These are phyloP conservation scores for Ceratocystiopsis brevicomis DNA, from an alignment of 2,329 filamentous ascomycete genomes.

Conservation along the genomic window DNA sequence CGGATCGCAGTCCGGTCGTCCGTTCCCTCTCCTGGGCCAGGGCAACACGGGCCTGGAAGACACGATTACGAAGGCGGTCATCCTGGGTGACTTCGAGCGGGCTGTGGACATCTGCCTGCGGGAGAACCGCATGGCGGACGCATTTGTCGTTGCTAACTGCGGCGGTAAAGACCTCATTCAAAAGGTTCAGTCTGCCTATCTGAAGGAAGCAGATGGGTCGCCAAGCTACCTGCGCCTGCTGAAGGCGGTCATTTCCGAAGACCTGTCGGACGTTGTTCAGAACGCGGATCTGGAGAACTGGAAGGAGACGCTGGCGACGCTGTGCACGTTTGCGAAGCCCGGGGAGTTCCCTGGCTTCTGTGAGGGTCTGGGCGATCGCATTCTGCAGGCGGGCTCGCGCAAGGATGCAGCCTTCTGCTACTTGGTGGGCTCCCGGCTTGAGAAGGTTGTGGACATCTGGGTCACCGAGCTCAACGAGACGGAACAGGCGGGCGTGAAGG, in stretches of 20 bases:
- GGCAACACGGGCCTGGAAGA: slow-evolving; percentile 72
- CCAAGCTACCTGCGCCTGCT: slow-evolving; percentile 87
- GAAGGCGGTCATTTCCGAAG: slow-evolving; percentile 84
- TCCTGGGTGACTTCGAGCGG: slow-evolving; percentile 78
- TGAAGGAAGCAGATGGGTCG: slow-evolving; percentile 60
- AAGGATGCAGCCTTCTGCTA: slow-evolving; percentile 96
- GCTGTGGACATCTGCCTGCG: slow-evolving; percentile 77
- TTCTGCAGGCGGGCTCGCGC: slow-evolving; percentile 57
- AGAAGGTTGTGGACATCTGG: slow-evolving; percentile 95
- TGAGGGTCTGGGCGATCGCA: slow-evolving; percentile 79
- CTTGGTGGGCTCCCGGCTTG: slow-evolving; percentile 82
- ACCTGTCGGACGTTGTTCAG: slow-evolving; percentile 94
- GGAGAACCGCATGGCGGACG: slow-evolving; percentile 81
- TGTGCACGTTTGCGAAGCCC: slow-evolving; percentile 89
- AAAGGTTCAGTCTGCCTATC: slow-evolving; percentile 81
- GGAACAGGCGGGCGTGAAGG: slow-evolving; percentile 55
- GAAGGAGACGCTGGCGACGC: slow-evolving; percentile 91
- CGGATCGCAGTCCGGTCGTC: slow-evolving; percentile 80
- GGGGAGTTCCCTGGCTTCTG: slow-evolving; percentile 87
- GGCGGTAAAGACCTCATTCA: slow-evolving; percentile 85
- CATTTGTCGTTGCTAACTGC: slow-evolving; percentile 94
- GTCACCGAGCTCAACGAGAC: slow-evolving; percentile 71
- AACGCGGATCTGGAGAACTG: slow-evolving; percentile 85
- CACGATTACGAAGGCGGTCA: slow-evolving; percentile 67
- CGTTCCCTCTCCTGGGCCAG: slow-evolving; percentile 75